A percentile compares a stretch with the other conserved stretches of the same genome.
Evolutionary conservation across 78 protist species (phyloP).

Genomic region (Creolimax fragrantissima): DNA sequence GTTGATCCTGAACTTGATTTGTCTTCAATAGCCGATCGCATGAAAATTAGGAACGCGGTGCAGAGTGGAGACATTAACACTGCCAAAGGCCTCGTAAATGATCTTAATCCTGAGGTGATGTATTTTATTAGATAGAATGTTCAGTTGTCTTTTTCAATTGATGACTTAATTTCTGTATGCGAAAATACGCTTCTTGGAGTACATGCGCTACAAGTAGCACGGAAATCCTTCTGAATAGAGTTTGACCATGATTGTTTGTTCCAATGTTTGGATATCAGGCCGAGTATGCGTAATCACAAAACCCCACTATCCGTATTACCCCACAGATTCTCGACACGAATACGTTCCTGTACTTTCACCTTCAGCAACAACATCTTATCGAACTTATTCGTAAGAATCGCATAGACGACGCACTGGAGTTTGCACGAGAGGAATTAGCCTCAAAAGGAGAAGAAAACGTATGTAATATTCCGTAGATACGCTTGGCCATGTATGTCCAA

Average conservation of each 20-base stretch:
- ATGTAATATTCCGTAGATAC: no score
- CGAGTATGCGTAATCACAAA: no score
- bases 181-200: no score
- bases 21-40: conserved; percentile 14
- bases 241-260: no score
- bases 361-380: conserved; percentile 79
- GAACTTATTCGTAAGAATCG: conserved; percentile 64
- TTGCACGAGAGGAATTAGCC: conserved; percentile 81
- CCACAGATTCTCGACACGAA: conserved; percentile 60
- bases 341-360: conserved; percentile 60
- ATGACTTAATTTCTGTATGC: no score
- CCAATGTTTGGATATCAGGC: no score
- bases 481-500: no score
- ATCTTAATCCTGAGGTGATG: conserved; percentile 70
- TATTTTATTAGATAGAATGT: conserved; percentile 44
- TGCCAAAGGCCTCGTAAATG: conserved; percentile 72
- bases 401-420: conserved; percentile 67
- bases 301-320: no score
- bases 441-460: conserved; percentile 77
- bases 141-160: conserved; percentile 56
- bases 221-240: no score
- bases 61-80: conserved; percentile 65
- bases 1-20: conserved; percentile 39
- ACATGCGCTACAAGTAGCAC: no score
- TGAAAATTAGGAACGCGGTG: conserved; percentile 36